Percentiles rank a stretch among this genome's conserved stretches.
These are phyloP conservation scores for Candida anglica DNA, from an alignment of 805 yeast genomes.

Conservation along the genomic window DNA sequence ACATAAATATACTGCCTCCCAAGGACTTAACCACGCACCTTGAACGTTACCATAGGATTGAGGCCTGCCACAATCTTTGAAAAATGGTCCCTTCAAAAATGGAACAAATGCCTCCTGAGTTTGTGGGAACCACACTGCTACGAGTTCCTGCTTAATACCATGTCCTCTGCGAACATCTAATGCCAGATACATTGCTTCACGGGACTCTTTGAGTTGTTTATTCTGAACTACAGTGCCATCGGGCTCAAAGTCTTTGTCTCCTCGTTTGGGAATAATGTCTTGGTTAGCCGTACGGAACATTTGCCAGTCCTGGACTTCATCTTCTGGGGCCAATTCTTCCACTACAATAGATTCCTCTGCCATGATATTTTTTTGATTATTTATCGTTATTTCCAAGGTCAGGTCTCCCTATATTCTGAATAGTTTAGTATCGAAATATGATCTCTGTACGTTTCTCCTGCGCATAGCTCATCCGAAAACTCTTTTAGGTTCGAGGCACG, in stretches of 20 bases:
- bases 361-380: too few relatives aligned
- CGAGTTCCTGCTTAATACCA: slow-evolving; percentile 44
- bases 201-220: slow-evolving; percentile 45
- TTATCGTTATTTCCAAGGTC: too few relatives aligned
- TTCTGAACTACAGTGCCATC: slow-evolving; percentile 62
- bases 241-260: slow-evolving; percentile 84
- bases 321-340: slow-evolving; percentile 22
- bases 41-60: slow-evolving; percentile 10
- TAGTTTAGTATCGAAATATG: too few relatives aligned
- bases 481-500: too few relatives aligned
- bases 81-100: slow-evolving; percentile 64
- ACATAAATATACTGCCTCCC: slow-evolving; percentile 72
- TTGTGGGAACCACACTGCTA: slow-evolving; percentile 44
- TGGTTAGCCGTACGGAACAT: slow-evolving; percentile 7
- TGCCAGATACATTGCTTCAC: slow-evolving; percentile 72
- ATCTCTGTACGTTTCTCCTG: too few relatives aligned
- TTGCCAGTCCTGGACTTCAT: slow-evolving; percentile 32
- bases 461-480: too few relatives aligned
- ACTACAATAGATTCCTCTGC: slow-evolving; percentile 14
- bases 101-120: slow-evolving; percentile 27
- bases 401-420: not conserved
- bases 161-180: slow-evolving; percentile 48
- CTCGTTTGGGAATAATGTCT: slow-evolving; percentile 58
- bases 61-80: slow-evolving; percentile 68
- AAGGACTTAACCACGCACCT: slow-evolving; percentile 49